Evolutionary conservation across 1,284 basidiomycete species (phyloP), one percentile per base, ranked within the genome.

Genomic region (Caloboletus firmus): DNA sequence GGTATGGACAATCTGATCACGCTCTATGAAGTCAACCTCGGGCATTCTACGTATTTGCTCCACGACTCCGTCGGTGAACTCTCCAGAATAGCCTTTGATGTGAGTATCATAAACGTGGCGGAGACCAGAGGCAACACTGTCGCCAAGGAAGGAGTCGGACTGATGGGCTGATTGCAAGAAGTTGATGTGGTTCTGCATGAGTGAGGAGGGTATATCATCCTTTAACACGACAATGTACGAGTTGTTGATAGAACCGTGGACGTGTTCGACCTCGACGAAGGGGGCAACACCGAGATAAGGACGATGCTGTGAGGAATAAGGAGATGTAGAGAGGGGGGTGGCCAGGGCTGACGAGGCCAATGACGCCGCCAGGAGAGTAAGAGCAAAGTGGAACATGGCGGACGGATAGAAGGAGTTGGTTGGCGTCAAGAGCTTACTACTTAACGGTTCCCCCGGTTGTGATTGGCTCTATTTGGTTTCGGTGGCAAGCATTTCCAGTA

Each of bases 1-100:
- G 15, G 90, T 88, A 62, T 78, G 81, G 22, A 96, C 91, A 61
- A 95, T 78, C 76, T 96, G 93, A 77, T 99, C 97, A 58, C 79
- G 83, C 79, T 99, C 97, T 57, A 99, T 80, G 68, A 90, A 96
- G 31, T 87, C 91, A 47, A 99, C 95, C 72, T 96, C 95, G 18
- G 95, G 95, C 77, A 90, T 81, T 46, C 80, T 74, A 52, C 96
- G 84, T 69, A 99, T 89, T 66, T 84, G 81, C 51, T 93, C 81
- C 58, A 99, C 72, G 39, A 90, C 87, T 47, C 76, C 73, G 41
- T 83, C 74, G 35, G 87, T 83, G 79, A 99, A 98, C 65, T 77
- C 79, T 51, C 95, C 96, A 44, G 95, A 82, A 76, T 95, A 94
- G 31, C 93, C 94, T 60, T 83, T 86, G 66, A 91, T 70, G 62